Evolutionary conservation across 2,329 filamentous ascomycete genomes (phyloP).

Genomic region (Sodiomyces alkalinus): DNA sequence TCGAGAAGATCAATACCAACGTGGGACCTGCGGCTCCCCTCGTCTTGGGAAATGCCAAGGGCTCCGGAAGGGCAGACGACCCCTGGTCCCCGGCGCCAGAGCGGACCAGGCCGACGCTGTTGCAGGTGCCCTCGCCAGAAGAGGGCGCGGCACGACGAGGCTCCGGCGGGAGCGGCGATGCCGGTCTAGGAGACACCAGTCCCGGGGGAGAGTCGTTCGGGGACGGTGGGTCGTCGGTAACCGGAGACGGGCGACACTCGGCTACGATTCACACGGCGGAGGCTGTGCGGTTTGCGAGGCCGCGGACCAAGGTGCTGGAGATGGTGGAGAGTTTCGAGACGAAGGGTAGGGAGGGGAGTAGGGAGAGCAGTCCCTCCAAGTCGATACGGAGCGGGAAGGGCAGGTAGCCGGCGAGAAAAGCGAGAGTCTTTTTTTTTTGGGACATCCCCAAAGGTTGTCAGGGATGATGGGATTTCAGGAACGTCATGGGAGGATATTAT

Average conservation of each 20-base stretch:
- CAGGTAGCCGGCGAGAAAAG: too few relatives aligned
- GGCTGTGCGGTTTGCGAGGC: slow-evolving; percentile 25
- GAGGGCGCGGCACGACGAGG: neutral
- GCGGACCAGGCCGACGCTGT: too few relatives aligned
- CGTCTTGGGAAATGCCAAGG: too few relatives aligned
- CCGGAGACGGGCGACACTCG: slow-evolving; percentile 3
- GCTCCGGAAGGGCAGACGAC: too few relatives aligned
- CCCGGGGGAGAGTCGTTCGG: slow-evolving; percentile 6
- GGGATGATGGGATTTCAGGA: too few relatives aligned
- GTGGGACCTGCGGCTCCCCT: neutral
- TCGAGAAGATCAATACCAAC: neutral
- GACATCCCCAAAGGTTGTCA: too few relatives aligned
- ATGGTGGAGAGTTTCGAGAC: slow-evolving; percentile 43
- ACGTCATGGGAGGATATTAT: too few relatives aligned
- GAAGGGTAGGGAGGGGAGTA: slow-evolving; percentile 20
- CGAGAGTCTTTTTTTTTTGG: too few relatives aligned
- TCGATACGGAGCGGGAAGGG: too few relatives aligned
- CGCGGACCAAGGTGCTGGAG: slow-evolving; percentile 30
- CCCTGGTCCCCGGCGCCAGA: too few relatives aligned
- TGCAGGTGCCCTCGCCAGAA: neutral
- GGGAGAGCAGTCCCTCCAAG: slow-evolving; percentile 18
- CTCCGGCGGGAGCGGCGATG: too few relatives aligned
- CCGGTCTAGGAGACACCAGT: neutral
- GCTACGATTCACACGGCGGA: slow-evolving; percentile 27
- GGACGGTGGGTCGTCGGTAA: slow-evolving; percentile 2